These are phyloP conservation scores for Hypoxylon cercidicola DNA, from an alignment of 495 filamentous ascomycete genomes.

Conservation along the genomic window DNA sequence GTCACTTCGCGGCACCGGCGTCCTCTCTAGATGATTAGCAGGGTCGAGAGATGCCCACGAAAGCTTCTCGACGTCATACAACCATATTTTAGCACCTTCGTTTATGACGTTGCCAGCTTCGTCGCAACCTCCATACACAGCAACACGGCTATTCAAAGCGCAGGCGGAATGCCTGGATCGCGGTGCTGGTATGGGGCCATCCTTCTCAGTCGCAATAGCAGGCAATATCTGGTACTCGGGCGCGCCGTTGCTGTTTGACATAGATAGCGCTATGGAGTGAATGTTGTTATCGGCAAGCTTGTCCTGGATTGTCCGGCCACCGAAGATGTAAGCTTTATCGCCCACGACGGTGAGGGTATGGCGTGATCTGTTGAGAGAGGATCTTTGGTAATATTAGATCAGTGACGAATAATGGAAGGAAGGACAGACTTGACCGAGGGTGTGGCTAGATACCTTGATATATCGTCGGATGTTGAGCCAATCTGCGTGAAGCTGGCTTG, in stretches of 20 bases:
- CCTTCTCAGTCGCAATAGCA: conserved; percentile 41
- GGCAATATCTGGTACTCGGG: conserved; percentile 52
- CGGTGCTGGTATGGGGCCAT: conserved; percentile 44
- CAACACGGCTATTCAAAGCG: conserved; percentile 48
- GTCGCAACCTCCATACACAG: conserved; percentile 59
- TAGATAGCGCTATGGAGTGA: conserved; percentile 56
- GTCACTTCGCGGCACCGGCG: conserved; percentile 27
- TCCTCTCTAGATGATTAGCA: conserved; percentile 37
- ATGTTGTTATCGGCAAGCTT: conserved; percentile 58
- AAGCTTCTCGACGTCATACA: conserved; percentile 55
- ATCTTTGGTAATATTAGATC: conserved; percentile 22
- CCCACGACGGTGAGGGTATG: conserved; percentile 60
- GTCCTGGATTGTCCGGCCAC: conserved; percentile 52
- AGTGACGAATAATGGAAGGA: neutral
- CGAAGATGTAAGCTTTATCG: conserved; percentile 63
- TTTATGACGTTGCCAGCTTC: conserved; percentile 48
- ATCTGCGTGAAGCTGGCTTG: conserved; percentile 55
- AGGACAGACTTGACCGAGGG: neutral
- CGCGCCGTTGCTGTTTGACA: conserved; percentile 34
- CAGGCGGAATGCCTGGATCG: conserved; percentile 57
- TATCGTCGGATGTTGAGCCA: conserved; percentile 39
- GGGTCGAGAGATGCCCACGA: conserved; percentile 47
- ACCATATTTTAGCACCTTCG: conserved; percentile 58
- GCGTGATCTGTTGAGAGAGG: conserved; percentile 55
- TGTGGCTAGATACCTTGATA: conserved; percentile 32